These are phyloP conservation scores for Brassica napus DNA, from an alignment of 345 rosid species.

Conservation along the genomic window DNA sequence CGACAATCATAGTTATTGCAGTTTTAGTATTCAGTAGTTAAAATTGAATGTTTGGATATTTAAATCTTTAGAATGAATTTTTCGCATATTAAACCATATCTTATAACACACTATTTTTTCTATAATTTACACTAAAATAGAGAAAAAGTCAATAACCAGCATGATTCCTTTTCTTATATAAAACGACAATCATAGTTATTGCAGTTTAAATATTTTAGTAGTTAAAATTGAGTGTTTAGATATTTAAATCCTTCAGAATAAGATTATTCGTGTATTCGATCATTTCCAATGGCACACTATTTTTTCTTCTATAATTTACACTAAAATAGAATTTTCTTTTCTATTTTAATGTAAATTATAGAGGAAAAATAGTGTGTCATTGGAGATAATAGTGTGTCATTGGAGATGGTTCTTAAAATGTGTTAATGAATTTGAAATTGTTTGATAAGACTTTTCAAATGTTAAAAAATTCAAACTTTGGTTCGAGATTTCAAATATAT, in stretches of 20 bases:
- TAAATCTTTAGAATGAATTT: no score
- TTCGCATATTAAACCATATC: no score
- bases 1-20: neutral
- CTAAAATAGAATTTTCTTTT: neutral
- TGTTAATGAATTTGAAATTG: neutral
- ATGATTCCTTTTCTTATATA: neutral
- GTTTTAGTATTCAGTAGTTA: neutral
- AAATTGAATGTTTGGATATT: neutral
- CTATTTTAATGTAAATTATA: no score
- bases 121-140: neutral
- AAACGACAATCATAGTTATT: neutral
- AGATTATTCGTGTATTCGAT: no score
- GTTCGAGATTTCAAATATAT: neutral
- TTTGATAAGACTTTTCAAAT: neutral
- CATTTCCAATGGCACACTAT: no score
- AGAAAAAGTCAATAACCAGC: neutral
- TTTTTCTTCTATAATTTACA: neutral
- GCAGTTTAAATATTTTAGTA: neutral
- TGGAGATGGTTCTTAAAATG: no score
- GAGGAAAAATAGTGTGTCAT: no score
- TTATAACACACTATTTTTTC: no score
- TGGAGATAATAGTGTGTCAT: no score
- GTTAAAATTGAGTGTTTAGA: neutral
- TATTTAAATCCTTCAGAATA: neutral
- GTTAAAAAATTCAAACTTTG: neutral